Base-by-base conservation (phyloP, 768 basidiomycete genomes). In the Rhodosporidiobolus odoratus region DNA sequence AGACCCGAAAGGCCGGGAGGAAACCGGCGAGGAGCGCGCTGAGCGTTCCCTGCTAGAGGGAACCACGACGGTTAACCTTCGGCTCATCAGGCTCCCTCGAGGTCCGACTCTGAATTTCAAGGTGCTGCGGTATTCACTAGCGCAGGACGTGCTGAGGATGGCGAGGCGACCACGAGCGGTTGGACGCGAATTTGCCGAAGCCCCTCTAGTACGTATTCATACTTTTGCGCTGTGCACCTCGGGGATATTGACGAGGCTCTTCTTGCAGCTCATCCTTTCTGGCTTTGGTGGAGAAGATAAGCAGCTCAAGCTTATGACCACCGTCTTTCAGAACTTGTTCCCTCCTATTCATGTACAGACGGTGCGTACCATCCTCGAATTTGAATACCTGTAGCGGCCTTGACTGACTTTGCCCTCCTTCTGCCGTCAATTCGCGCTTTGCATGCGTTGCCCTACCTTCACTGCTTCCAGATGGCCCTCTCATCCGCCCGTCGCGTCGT, bases 31-130 rank as follows among this genome's bases (percentile, higher is more conserved):
- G 9, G 66, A 76, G 15, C 66, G 67, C 25, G 76, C 69, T 25
- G 72, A 73, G 61, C 43, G 63, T 23, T 43, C 35, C 9, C 50
- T 74, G 8, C 32, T 71, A 41, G 73, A 74, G 34, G 65, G 65
- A 25, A 72, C 73, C 9, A 73, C 78, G 59, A 81, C 80, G 54
- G 78, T 82, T 45, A 82, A 83, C 74, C 77, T 99, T 77, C 85
- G 94, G 53, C 87, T 99, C 53, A 84, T 94, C 43, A 87, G 93
- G 61, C 80, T 97, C 52, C 89, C 95, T 7, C 84, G 88, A 41
- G 96, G 96, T 0, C 96, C 96, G 25, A 96, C 92, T 3, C 86
- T 98, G 64, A 94, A 87, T 76, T 98, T 98, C 81, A 83, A 95
- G 34, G 83, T 99, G 4, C 90, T 97, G 79, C 81, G 94, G 76